A percentile compares a stretch with the other conserved stretches of the same genome.
These are phyloP conservation scores for Amaranthus cruentus DNA, from an alignment of 148 eudicot species.

Conservation along the genomic window DNA sequence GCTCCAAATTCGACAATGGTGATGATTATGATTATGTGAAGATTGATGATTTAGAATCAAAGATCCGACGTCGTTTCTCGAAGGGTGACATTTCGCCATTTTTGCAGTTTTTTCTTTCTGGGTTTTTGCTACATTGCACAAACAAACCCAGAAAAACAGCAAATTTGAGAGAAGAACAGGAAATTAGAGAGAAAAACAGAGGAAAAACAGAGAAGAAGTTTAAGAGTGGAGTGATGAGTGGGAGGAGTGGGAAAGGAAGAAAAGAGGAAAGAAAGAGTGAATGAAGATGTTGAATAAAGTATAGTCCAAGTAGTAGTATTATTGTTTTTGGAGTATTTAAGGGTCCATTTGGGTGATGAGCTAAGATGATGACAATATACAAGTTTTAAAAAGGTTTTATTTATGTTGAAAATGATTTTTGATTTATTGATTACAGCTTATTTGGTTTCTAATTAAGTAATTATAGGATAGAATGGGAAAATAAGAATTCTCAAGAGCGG, in stretches of 20 bases:
- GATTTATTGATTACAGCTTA: not conserved
- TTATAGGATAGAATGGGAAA: not conserved
- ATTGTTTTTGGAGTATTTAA: not conserved
- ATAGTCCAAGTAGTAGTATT: too few species aligned
- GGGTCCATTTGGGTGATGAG: not conserved
- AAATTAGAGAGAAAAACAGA: not conserved
- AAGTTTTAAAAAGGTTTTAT: too few species aligned
- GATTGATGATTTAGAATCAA: constrained; percentile 19
- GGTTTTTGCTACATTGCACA: constrained; percentile 14
- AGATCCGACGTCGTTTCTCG: constrained; percentile 34
- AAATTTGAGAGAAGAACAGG: not conserved
- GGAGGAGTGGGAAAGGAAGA: constrained; percentile 4
- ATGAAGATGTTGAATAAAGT: not conserved
- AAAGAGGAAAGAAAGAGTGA: not conserved
- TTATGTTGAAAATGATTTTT: too few species aligned
- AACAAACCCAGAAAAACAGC: not conserved
- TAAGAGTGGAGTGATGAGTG: constrained; percentile 7
- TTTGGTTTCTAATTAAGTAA: not conserved
- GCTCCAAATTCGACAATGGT: constrained; percentile 33
- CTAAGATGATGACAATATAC: not conserved
- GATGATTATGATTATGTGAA: not conserved
- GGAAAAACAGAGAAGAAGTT: constrained; percentile 2
- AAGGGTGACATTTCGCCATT: constrained; percentile 28
- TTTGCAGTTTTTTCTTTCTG: not conserved
- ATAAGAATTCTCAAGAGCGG: not conserved